phyloP scores from a whole-genome alignment of 2,329 filamentous ascomycete species.

The Fusarium cicatricum region DNA sequence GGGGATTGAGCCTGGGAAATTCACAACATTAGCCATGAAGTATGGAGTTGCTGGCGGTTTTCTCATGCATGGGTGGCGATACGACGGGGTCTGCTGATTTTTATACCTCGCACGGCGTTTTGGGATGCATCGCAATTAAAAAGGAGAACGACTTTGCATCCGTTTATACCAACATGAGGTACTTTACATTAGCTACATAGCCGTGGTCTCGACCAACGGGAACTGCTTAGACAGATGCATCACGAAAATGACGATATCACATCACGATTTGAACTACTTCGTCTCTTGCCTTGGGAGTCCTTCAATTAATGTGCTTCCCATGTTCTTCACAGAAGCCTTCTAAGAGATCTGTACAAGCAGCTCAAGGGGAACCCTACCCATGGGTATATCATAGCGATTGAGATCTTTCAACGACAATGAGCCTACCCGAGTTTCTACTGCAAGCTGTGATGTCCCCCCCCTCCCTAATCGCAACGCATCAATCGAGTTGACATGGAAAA shows the following conservation, averaged over 20 bases:
- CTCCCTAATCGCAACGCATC: conserved; percentile 25
- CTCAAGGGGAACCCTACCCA: conserved; percentile 9
- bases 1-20: conserved; percentile 10
- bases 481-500: conserved; percentile 24
- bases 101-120: conserved; percentile 22
- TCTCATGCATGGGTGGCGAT: conserved; percentile 34
- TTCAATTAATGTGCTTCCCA: conserved; percentile 10
- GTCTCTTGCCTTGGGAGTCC: not conserved
- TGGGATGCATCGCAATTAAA: conserved; percentile 4
- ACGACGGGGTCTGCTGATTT: conserved; percentile 10
- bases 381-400: conserved; percentile 25
- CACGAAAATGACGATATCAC: conserved; percentile 7
- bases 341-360: not conserved
- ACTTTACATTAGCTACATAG: conserved; percentile 14
- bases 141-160: conserved; percentile 20
- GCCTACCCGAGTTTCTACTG: not conserved
- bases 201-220: not conserved
- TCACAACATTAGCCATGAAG: conserved; percentile 17
- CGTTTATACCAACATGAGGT: conserved; percentile 1
- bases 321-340: conserved; percentile 11
- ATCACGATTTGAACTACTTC: conserved; percentile 1
- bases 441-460: conserved; percentile 16
- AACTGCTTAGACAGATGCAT: conserved; percentile 18
- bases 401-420: conserved; percentile 15
- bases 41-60: conserved; percentile 28